Conservation (phyloP, 805 yeast species). For the Lipomyces spencermartinsiae region DNA sequence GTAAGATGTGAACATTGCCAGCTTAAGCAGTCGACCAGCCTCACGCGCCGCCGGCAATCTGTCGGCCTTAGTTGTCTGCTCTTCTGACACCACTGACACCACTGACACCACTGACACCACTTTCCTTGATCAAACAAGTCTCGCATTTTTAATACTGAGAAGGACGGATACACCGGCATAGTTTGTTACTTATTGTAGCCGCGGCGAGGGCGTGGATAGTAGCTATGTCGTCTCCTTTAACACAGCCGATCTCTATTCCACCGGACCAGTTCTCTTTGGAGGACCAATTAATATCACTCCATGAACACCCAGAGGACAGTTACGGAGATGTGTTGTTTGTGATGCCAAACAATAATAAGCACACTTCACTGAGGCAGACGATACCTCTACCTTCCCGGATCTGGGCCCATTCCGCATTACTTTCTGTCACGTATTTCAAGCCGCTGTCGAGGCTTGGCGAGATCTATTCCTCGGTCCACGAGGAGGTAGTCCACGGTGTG, state of each 20-base stretch:
- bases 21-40: background rate
- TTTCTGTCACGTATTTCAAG: conserved; percentile 20
- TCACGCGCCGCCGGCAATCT: background rate
- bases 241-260: background rate
- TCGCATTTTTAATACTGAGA: background rate
- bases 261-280: conserved; percentile 22
- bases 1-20: too few species aligned
- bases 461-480: conserved; percentile 9
- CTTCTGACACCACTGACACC: background rate
- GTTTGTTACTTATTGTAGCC: background rate
- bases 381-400: conserved; percentile 31
- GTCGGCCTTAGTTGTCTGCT: background rate
- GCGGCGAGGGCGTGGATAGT: conserved; percentile 3
- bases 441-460: conserved; percentile 32
- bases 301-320: conserved; percentile 29
- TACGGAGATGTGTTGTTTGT: conserved; percentile 36
- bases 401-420: conserved; percentile 36
- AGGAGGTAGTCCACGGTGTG: conserved; percentile 1
- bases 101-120: too few species aligned
- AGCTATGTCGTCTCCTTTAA: conserved; percentile 5
- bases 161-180: background rate
- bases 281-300: conserved; percentile 29
- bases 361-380: conserved; percentile 12
- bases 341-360: conserved; percentile 23
- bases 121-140: background rate